Percentiles rank a stretch among this genome's conserved stretches.
phyloP scores from a whole-genome alignment of 2,329 filamentous ascomycete species.

The Trichoderma semiorbis region DNA sequence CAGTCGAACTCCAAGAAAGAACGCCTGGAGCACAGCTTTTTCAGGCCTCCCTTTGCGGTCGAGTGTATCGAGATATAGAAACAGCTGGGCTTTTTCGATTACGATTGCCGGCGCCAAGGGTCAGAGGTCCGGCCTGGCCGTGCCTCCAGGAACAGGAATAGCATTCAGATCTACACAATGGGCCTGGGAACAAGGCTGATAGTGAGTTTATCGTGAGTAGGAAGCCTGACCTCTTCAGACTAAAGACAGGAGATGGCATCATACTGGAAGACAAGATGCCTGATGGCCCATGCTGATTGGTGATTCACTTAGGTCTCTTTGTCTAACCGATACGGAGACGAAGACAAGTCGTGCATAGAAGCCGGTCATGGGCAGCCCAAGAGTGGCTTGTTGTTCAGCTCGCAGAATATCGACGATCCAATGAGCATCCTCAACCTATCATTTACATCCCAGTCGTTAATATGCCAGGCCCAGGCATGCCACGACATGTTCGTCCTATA shows the following conservation, averaged over 20 bases:
- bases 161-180: background rate
- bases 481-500: background rate
- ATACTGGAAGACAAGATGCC: background rate
- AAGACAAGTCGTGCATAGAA: background rate
- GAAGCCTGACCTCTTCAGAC: background rate
- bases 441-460: background rate
- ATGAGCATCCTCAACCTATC: background rate
- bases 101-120: background rate
- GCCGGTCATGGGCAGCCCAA: background rate
- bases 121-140: background rate
- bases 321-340: background rate
- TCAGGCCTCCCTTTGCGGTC: background rate
- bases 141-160: background rate
- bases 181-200: background rate
- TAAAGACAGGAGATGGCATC: background rate
- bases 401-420: background rate
- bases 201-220: background rate
- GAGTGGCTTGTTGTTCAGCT: background rate
- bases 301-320: background rate
- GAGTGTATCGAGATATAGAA: conserved; percentile 1
- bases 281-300: background rate
- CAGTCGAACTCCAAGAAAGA: background rate
- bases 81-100: background rate
- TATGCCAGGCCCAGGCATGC: background rate
- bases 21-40: background rate